Percentiles rank a stretch among this genome's conserved stretches.
Conservation (phyloP, 805 yeast species). For the Brettanomyces anomalus region DNA sequence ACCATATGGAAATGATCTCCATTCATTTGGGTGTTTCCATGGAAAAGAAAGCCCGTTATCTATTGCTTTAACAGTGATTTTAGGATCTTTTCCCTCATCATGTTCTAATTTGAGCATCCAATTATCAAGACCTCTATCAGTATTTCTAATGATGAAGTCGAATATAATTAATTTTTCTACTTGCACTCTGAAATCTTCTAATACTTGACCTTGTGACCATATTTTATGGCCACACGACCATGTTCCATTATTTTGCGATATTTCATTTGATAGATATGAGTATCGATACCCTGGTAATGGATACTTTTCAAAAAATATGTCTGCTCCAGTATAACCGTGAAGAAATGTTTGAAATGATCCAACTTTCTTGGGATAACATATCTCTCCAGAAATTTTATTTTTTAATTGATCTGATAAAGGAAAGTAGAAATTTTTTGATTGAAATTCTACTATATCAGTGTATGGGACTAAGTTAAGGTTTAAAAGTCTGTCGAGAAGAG, state of each 20-base stretch:
- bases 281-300: slow-evolving; percentile 37
- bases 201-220: slow-evolving; percentile 32
- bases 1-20: slow-evolving; percentile 74
- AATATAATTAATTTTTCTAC: slow-evolving; percentile 61
- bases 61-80: slow-evolving; percentile 55
- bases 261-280: neutral
- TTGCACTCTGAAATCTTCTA: slow-evolving; percentile 48
- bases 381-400: slow-evolving; percentile 12
- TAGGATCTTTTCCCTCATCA: slow-evolving; percentile 26
- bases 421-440: slow-evolving; percentile 44
- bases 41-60: slow-evolving; percentile 72
- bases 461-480: slow-evolving; percentile 54
- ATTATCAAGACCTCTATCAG: slow-evolving; percentile 67
- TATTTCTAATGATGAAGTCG: slow-evolving; percentile 66
- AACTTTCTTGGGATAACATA: slow-evolving; percentile 34
- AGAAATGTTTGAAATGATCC: slow-evolving; percentile 65
- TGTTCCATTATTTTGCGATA: slow-evolving; percentile 4
- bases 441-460: slow-evolving; percentile 47
- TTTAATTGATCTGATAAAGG: slow-evolving; percentile 36
- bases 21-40: slow-evolving; percentile 77
- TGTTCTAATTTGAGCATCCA: slow-evolving; percentile 66
- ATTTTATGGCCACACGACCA: neutral
- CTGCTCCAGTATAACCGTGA: slow-evolving; percentile 50
- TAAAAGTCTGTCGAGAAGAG: slow-evolving; percentile 52
- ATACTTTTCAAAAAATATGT: slow-evolving; percentile 41